phyloP scores from a whole-genome alignment of 73 alveolate species.

The Paramecium biaurelia region DNA sequence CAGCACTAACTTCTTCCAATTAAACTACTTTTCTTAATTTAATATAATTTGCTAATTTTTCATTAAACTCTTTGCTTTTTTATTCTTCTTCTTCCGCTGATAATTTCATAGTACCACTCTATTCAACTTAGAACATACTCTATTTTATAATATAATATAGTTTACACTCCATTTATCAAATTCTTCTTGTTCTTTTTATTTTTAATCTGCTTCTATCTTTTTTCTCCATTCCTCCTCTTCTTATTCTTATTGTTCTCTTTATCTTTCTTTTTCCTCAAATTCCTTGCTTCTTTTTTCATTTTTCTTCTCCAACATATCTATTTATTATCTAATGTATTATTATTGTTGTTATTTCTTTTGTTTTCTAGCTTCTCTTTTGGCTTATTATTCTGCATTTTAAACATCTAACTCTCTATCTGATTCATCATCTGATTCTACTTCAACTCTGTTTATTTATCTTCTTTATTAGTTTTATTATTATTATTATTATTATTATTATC shows the following conservation, averaged over 20 bases:
- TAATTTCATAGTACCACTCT: constrained; percentile 60
- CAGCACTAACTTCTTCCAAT: constrained; percentile 77
- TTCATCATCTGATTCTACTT: constrained; percentile 43
- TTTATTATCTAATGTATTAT: constrained; percentile 55
- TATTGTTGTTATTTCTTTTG: constrained; percentile 61
- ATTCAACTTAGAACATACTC: constrained; percentile 73
- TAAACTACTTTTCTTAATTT: constrained; percentile 76
- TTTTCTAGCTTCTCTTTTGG: constrained; percentile 69
- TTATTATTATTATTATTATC: not conserved
- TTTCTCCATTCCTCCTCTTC: constrained; percentile 67
- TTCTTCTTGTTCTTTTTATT: constrained; percentile 73
- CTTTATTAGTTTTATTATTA: constrained; percentile 21
- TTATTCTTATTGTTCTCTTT: constrained; percentile 66
- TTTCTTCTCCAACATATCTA: constrained; percentile 57
- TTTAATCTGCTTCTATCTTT: constrained; percentile 71
- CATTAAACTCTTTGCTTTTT: constrained; percentile 57
- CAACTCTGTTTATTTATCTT: constrained; percentile 30
- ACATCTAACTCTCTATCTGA: constrained; percentile 46
- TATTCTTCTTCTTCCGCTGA: constrained; percentile 68
- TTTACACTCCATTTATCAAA: constrained; percentile 77
- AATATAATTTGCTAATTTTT: constrained; percentile 69
- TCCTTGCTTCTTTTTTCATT: constrained; percentile 64
- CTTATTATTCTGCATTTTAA: constrained; percentile 68
- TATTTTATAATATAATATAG: not conserved
- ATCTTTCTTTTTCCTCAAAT: constrained; percentile 63